Base-by-base conservation (phyloP, 2,329 filamentous ascomycete species). In the Claviceps fusiformis region DNA sequence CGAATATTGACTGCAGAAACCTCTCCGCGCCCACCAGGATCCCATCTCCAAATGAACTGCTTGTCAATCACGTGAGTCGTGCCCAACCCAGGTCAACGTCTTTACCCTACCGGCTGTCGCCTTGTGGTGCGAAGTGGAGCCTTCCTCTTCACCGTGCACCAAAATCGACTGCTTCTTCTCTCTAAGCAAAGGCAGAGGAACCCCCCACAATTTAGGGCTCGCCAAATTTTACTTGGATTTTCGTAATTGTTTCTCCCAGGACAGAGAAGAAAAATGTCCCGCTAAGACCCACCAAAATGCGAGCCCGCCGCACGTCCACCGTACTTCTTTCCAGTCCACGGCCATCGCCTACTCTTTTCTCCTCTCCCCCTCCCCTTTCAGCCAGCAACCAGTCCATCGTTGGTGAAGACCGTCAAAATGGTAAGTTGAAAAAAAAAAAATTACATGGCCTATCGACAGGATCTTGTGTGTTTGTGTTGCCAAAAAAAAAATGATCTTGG, bases 361-460 rank as follows among this genome's bases (percentile, higher is more conserved):
- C 54, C 56, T 57, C 55, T 37, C 61, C 64, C 61, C 57, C 61
- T 62, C 67, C 65, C 65, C 64, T 61, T 65, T 65, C 65, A 69
- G 60, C 63, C 67, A 67, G 64, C 65, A 68, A 11, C 15, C 19
- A 44, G n/a, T 35, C 39, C 66, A 67, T 70, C 70, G 66, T 70
- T 71, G 73, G 71, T 72, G 69, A 75, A 75, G 72, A 71, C 74
- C 74, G 73, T 78, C 81, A 85, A 79, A 72, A 86, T 86, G 82
- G 82, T 86, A 75, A 85, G 82, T 83, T 75, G 61, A 75, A 39
- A 45, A 24, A 24, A 24, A 24, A 24, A 24, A 24, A 24, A 24
- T 9, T 49, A 44, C 27, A 27, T 54, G 67, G 67, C 69, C 67
- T 68, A 66, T 71, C 64, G 52, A 55, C 59, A 56, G 59, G 61